These are phyloP conservation scores for Rhodotorula sp. DNA, from an alignment of 1,284 basidiomycete genomes.

Conservation along the genomic window DNA sequence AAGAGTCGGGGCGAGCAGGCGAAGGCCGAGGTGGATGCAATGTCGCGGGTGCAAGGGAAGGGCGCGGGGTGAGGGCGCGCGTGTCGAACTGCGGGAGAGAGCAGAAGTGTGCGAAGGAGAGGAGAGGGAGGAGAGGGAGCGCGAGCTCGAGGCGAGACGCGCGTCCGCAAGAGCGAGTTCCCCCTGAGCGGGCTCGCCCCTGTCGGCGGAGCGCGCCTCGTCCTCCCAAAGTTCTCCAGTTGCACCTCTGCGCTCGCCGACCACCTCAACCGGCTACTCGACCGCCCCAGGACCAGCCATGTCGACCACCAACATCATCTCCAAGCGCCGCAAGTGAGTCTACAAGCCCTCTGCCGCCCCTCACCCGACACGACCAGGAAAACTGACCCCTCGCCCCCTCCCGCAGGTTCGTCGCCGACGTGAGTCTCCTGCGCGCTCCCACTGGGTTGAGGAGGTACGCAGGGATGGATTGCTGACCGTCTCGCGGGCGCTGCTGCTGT, in stretches of 20 bases:
- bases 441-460: too few relatives aligned
- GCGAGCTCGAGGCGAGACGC: neutral
- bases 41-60: too few relatives aligned
- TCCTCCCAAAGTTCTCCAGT: neutral
- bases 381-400: constrained; percentile 4
- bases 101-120: neutral
- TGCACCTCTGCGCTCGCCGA: constrained; percentile 12
- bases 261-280: constrained; percentile 10
- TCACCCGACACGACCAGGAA: neutral
- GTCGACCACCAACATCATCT: constrained; percentile 39
- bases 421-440: constrained; percentile 14
- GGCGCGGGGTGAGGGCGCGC: too few relatives aligned
- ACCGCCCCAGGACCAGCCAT: constrained; percentile 9
- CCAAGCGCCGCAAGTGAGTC: constrained; percentile 43
- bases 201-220: neutral
- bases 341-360: neutral
- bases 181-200: neutral
- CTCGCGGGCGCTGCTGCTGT: neutral
- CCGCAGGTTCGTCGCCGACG: constrained; percentile 41
- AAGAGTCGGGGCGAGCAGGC: too few relatives aligned
- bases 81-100: too few relatives aligned
- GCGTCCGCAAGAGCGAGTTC: neutral
- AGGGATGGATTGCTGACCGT: neutral
- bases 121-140: neutral
- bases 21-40: too few relatives aligned